Conservation (phyloP, 257 asterid species). For the Nicotiana undulata region DNA sequence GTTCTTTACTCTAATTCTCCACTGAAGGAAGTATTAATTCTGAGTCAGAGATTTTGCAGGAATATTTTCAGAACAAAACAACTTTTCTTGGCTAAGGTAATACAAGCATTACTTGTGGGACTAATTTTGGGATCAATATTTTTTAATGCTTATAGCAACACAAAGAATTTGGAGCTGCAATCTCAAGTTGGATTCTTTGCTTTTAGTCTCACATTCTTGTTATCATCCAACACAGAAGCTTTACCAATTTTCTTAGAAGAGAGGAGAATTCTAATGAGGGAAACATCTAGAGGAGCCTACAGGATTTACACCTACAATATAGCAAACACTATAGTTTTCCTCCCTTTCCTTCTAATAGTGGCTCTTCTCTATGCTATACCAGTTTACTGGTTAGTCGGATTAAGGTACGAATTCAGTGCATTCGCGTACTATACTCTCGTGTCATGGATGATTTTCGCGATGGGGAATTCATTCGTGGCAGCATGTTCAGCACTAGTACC, state of each 20-base stretch:
- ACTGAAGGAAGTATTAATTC: conserved; percentile 40
- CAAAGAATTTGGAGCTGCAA: conserved; percentile 33
- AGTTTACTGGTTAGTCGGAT: conserved; percentile 67
- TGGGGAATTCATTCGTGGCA: conserved; percentile 69
- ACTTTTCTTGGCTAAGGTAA: conserved; percentile 47
- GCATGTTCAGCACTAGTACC: conserved; percentile 60
- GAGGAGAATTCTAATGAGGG: conserved; percentile 49
- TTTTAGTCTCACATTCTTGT: conserved; percentile 55
- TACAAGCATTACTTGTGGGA: conserved; percentile 57
- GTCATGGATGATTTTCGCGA: conserved; percentile 50
- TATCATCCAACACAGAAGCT: conserved; percentile 86
- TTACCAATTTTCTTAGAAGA: conserved; percentile 75
- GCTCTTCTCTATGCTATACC: conserved; percentile 50
- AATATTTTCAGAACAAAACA: conserved; percentile 62
- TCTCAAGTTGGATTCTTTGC: conserved; percentile 71
- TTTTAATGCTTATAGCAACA: conserved; percentile 25
- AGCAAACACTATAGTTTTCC: conserved; percentile 54
- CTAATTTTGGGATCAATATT: conserved; percentile 58
- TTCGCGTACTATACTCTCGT: conserved; percentile 50
- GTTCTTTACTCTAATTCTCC: conserved; percentile 33
- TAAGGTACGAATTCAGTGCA: conserved; percentile 29
- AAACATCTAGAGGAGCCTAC: conserved; percentile 72
- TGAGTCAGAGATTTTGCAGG: conserved; percentile 47
- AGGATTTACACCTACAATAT: conserved; percentile 60
- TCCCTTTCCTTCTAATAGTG: conserved; percentile 57